Percentiles rank a stretch among this genome's conserved stretches.
Conservation (phyloP, 306 rosid species). For the Acacia melanoxylon region DNA sequence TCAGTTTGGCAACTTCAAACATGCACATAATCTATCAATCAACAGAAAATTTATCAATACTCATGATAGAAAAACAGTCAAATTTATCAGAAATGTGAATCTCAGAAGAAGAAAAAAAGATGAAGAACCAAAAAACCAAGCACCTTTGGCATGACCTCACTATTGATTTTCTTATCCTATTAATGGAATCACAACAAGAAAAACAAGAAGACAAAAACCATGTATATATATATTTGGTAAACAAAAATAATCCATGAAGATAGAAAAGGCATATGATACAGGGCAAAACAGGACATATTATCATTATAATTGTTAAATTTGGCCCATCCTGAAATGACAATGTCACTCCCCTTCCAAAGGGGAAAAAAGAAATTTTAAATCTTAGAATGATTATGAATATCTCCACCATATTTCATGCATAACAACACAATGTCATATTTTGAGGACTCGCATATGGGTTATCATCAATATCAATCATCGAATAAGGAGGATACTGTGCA, state of each 20-base stretch:
- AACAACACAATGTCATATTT: neutral
- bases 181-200: neutral
- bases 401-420: neutral
- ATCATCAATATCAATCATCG: neutral
- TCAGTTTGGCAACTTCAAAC: neutral
- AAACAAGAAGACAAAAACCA: neutral
- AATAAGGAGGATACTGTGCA: constrained; percentile 4
- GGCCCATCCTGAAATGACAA: neutral
- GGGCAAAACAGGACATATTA: neutral
- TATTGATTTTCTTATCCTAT: neutral
- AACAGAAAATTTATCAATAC: neutral
- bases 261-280: neutral
- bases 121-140: neutral
- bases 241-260: neutral
- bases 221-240: neutral
- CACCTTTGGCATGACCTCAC: neutral
- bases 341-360: neutral
- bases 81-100: neutral
- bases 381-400: neutral
- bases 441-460: neutral
- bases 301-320: neutral
- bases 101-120: neutral
- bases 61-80: neutral
- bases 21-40: neutral
- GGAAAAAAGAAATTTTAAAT: neutral